Evolutionary conservation across 1,284 basidiomycete genomes (phyloP).

Genomic region (Cutaneotrichosporon curvatum): DNA sequence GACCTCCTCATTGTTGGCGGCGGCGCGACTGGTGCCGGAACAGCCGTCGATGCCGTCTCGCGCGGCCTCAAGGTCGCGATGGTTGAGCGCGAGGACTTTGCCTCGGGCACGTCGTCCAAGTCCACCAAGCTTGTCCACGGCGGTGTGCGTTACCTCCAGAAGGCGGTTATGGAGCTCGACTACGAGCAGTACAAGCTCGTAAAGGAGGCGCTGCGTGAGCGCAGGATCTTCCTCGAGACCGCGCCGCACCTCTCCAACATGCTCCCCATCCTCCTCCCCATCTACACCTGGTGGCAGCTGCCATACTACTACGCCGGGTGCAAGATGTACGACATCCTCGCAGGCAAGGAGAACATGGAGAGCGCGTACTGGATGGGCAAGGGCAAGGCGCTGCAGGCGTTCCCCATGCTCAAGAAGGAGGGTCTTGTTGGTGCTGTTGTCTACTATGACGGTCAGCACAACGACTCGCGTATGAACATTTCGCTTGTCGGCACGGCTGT

Average conservation of each 20-base stretch:
- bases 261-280: slow-evolving; percentile 57
- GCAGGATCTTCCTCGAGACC: slow-evolving; percentile 87
- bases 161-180: slow-evolving; percentile 91
- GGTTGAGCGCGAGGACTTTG: slow-evolving; percentile 90
- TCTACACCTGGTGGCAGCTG: slow-evolving; percentile 81
- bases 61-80: slow-evolving; percentile 86
- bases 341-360: slow-evolving; percentile 96
- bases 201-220: slow-evolving; percentile 84
- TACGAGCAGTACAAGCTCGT: slow-evolving; percentile 96
- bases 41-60: slow-evolving; percentile 87
- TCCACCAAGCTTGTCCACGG: slow-evolving; percentile 97
- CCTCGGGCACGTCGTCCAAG: slow-evolving; percentile 89
- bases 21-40: slow-evolving; percentile 89
- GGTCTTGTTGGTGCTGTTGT: slow-evolving; percentile 89
- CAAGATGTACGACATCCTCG: slow-evolving; percentile 93
- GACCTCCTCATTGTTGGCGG: slow-evolving; percentile 79
- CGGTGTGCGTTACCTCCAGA: slow-evolving; percentile 93
- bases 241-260: slow-evolving; percentile 88
- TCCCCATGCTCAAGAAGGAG: slow-evolving; percentile 88
- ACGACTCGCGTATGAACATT: slow-evolving; percentile 96
- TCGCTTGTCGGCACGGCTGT: slow-evolving; percentile 90
- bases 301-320: slow-evolving; percentile 94
- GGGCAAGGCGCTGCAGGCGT: slow-evolving; percentile 69
- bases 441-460: slow-evolving; percentile 98
- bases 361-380: slow-evolving; percentile 88